Conservation (phyloP, 331 rosid species). For the Telfairia occidentalis region DNA sequence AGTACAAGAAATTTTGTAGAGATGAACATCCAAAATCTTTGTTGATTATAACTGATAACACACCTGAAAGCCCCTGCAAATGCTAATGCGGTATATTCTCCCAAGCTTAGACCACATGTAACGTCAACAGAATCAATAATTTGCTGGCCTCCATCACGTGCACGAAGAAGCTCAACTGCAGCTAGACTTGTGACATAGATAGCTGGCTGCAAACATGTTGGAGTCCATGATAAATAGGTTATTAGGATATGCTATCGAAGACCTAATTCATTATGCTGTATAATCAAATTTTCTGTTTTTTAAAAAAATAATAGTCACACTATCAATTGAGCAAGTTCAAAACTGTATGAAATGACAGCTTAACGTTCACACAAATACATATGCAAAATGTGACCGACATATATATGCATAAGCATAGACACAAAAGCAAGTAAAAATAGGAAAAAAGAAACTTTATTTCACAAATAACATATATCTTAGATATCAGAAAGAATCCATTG, state of each 20-base stretch:
- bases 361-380: neutral
- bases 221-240: too few relatives aligned
- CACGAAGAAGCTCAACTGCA: conserved; percentile 86
- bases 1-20: too few relatives aligned
- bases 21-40: too few relatives aligned
- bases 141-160: conserved; percentile 77
- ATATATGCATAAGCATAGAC: neutral
- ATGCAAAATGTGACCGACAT: neutral
- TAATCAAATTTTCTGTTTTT: too few relatives aligned
- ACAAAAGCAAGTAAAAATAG: neutral
- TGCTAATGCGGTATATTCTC: conserved; percentile 94
- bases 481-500: neutral
- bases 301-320: too few relatives aligned
- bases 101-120: conserved; percentile 89
- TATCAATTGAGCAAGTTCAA: neutral
- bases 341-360: neutral
- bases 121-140: conserved; percentile 91
- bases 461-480: neutral
- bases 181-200: conserved; percentile 94
- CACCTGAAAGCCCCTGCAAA: conserved; percentile 94
- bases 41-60: too few relatives aligned
- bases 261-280: too few relatives aligned
- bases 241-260: too few relatives aligned
- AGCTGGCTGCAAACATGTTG: conserved; percentile 98
- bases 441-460: neutral